phyloP scores from a whole-genome alignment of 1,139 yeast species.

The Tardiomyces digboiensis region DNA sequence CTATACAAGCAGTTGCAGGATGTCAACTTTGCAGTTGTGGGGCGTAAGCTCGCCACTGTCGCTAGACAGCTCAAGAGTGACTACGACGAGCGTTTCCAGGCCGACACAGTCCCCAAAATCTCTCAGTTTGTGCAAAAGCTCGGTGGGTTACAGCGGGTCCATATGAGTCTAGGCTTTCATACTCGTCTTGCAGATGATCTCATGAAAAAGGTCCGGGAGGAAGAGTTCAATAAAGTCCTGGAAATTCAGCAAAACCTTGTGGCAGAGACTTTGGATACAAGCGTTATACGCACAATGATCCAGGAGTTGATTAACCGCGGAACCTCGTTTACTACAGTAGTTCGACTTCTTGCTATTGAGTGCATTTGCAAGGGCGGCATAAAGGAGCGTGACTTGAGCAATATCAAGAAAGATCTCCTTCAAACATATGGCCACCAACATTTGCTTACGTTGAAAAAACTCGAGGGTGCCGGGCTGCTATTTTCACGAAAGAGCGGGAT shows the following conservation, averaged over 20 bases:
- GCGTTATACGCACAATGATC: slow-evolving; percentile 40
- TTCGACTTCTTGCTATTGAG: slow-evolving; percentile 44
- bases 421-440: slow-evolving; percentile 53
- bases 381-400: slow-evolving; percentile 46
- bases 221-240: slow-evolving; percentile 44
- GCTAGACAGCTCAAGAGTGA: slow-evolving; percentile 67
- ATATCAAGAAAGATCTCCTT: slow-evolving; percentile 39
- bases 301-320: slow-evolving; percentile 39
- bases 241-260: slow-evolving; percentile 70
- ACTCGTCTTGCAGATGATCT: slow-evolving; percentile 67
- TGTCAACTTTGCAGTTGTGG: slow-evolving; percentile 73
- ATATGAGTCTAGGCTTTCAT: slow-evolving; percentile 62
- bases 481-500: slow-evolving; percentile 12
- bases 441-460: slow-evolving; percentile 24
- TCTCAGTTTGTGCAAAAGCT: slow-evolving; percentile 63
- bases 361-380: slow-evolving; percentile 58
- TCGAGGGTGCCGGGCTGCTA: slow-evolving; percentile 33
- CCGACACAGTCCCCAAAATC: slow-evolving; percentile 55
- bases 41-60: slow-evolving; percentile 55
- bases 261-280: slow-evolving; percentile 45
- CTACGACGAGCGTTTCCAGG: slow-evolving; percentile 52
- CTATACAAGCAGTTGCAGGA: slow-evolving; percentile 46
- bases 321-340: slow-evolving; percentile 31
- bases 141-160: slow-evolving; percentile 57
- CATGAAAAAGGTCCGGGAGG: slow-evolving; percentile 41